phyloP scores from a whole-genome alignment of 1,139 yeast genomes.

The Yamadazyma siamensis region DNA sequence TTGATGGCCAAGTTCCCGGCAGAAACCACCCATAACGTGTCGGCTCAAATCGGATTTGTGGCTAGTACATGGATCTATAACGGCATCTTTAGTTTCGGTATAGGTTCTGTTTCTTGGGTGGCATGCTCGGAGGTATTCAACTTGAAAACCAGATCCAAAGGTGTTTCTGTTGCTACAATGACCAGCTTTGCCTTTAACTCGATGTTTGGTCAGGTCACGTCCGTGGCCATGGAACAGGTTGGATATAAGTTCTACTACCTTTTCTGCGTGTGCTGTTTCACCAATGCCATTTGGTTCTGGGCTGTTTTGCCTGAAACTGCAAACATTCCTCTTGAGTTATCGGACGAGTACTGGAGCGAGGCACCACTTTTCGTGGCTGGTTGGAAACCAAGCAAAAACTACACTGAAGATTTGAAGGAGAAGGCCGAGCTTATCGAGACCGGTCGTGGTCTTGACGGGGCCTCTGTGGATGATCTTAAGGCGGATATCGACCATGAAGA shows the following conservation, averaged over 20 bases:
- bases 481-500: conserved; percentile 14
- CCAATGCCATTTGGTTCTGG: conserved; percentile 25
- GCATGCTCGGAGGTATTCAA: conserved; percentile 22
- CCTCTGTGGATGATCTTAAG: conserved; percentile 12
- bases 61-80: conserved; percentile 38
- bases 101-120: conserved; percentile 33
- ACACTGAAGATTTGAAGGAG: conserved; percentile 15
- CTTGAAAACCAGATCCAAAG: conserved; percentile 25
- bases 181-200: conserved; percentile 27
- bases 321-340: conserved; percentile 21
- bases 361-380: conserved; percentile 18
- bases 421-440: conserved; percentile 11
- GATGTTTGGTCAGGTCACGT: conserved; percentile 33
- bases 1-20: conserved; percentile 26
- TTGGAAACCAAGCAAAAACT: conserved; percentile 17
- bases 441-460: conserved; percentile 12
- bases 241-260: conserved; percentile 11
- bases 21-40: conserved; percentile 12
- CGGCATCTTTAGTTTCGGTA: conserved; percentile 22
- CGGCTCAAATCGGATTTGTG: conserved; percentile 17
- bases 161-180: conserved; percentile 30
- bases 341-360: conserved; percentile 21
- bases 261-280: conserved; percentile 21
- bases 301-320: conserved; percentile 25
- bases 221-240: conserved; percentile 26